phyloP scores from a whole-genome alignment of 139 green algal species.

The Coelastrella sp. region DNA sequence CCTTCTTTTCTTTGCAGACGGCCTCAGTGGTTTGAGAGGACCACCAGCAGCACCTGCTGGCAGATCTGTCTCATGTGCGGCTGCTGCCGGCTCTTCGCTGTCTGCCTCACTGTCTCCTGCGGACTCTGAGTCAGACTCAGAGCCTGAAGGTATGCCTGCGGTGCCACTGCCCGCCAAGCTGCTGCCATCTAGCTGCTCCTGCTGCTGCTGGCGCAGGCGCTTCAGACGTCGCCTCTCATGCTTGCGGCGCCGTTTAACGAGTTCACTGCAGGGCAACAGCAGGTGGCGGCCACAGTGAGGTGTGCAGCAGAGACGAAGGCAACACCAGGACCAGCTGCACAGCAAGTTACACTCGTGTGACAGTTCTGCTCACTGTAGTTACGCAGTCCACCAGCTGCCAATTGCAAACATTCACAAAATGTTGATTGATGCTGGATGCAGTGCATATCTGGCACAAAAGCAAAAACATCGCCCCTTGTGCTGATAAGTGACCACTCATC shows the following conservation, averaged over 20 bases:
- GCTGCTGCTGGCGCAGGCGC: background rate
- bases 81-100: constrained; percentile 5
- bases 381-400: too few relatives aligned
- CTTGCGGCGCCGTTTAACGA: background rate
- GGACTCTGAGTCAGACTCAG: background rate
- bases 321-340: background rate
- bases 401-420: too few relatives aligned
- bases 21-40: background rate
- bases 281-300: background rate
- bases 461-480: too few relatives aligned
- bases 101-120: background rate
- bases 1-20: background rate
- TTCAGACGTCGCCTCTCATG: background rate
- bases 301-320: background rate
- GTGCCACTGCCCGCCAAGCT: background rate
- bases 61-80: background rate
- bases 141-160: background rate
- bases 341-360: background rate
- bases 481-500: too few relatives aligned
- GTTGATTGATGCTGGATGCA: too few relatives aligned
- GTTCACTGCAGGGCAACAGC: background rate
- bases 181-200: background rate
- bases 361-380: too few relatives aligned
- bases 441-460: too few relatives aligned
- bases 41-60: background rate